phyloP scores from a whole-genome alignment of 2,329 filamentous ascomycete species.

The Didymella pomorum region DNA sequence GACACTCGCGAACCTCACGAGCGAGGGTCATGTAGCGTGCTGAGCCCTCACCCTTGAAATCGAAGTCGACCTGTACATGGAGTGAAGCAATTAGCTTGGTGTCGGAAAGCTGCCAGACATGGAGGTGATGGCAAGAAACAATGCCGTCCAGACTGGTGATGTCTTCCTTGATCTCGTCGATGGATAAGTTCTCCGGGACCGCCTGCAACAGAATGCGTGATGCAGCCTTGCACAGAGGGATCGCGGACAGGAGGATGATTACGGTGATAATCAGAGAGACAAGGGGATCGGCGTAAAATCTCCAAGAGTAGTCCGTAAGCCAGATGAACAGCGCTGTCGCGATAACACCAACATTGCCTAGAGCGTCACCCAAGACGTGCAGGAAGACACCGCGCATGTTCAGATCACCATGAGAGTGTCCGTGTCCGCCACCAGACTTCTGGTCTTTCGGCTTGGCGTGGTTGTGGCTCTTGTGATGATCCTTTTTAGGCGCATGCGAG shows the following conservation, averaged over 20 bases:
- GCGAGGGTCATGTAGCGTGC: slow-evolving; percentile 91
- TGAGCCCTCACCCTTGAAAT: slow-evolving; percentile 80
- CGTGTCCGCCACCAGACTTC: slow-evolving; percentile 66
- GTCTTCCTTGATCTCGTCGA: slow-evolving; percentile 91
- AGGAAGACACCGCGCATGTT: slow-evolving; percentile 86
- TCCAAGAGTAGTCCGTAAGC: slow-evolving; percentile 82
- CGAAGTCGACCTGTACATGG: slow-evolving; percentile 91
- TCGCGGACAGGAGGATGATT: slow-evolving; percentile 74
- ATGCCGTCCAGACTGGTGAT: slow-evolving; percentile 86
- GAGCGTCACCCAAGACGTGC: slow-evolving; percentile 78
- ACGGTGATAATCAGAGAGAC: slow-evolving; percentile 95
- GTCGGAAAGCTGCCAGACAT: slow-evolving; percentile 97
- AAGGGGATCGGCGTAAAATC: slow-evolving; percentile 87
- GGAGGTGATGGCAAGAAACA: slow-evolving; percentile 90
- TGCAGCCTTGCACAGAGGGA: slow-evolving; percentile 80
- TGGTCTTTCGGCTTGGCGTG: slow-evolving; percentile 78
- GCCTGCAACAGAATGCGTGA: slow-evolving; percentile 92
- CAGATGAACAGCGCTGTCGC: slow-evolving; percentile 86
- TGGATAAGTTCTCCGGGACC: slow-evolving; percentile 84
- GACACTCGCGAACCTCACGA: slow-evolving; percentile 80
- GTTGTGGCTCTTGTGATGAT: slow-evolving; percentile 74
- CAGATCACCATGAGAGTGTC: slow-evolving; percentile 85
- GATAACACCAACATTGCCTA: slow-evolving; percentile 88
- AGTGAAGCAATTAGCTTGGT: slow-evolving; percentile 92
- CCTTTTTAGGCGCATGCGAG: slow-evolving; percentile 30